Evolutionary conservation across 306 rosid genomes (phyloP).

Genomic region (Heteromeles arbutifolia): DNA sequence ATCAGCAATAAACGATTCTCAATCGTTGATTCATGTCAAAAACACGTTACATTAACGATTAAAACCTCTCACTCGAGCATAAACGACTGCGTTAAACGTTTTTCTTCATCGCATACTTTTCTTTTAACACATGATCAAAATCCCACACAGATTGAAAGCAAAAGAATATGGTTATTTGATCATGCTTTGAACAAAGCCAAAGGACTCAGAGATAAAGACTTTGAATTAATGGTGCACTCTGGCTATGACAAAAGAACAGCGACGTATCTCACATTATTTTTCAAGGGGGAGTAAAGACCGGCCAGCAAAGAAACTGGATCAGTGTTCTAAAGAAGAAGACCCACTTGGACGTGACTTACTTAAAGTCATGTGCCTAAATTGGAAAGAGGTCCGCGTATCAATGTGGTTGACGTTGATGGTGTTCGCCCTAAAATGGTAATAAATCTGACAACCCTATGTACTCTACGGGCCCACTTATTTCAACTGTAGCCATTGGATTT

Average conservation of each 20-base stretch:
- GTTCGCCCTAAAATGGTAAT: conserved; percentile 35
- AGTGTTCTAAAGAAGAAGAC: not conserved
- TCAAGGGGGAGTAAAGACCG: not conserved
- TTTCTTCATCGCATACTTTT: too few relatives aligned
- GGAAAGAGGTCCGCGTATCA: conserved; percentile 48
- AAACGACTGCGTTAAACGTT: too few relatives aligned
- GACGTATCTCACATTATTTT: not conserved
- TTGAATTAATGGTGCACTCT: not conserved
- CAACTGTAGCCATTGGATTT: conserved; percentile 21
- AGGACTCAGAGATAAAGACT: not conserved
- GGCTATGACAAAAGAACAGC: not conserved
- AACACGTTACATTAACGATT: too few relatives aligned
- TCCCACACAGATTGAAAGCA: too few relatives aligned
- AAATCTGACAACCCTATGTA: conserved; percentile 31
- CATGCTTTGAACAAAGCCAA: too few relatives aligned
- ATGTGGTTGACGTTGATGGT: conserved; percentile 45
- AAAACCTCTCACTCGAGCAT: too few relatives aligned
- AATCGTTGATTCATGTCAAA: too few relatives aligned
- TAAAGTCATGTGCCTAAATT: conserved; percentile 29
- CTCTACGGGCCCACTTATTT: conserved; percentile 18
- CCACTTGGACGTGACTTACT: conserved; percentile 41
- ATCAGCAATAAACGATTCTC: too few relatives aligned
- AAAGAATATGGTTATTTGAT: too few relatives aligned
- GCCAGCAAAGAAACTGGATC: conserved; percentile 2
- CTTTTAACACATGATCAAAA: too few relatives aligned